Evolutionary conservation across 495 filamentous ascomycete genomes (phyloP).

Genomic region (Penicillium odoratum): DNA sequence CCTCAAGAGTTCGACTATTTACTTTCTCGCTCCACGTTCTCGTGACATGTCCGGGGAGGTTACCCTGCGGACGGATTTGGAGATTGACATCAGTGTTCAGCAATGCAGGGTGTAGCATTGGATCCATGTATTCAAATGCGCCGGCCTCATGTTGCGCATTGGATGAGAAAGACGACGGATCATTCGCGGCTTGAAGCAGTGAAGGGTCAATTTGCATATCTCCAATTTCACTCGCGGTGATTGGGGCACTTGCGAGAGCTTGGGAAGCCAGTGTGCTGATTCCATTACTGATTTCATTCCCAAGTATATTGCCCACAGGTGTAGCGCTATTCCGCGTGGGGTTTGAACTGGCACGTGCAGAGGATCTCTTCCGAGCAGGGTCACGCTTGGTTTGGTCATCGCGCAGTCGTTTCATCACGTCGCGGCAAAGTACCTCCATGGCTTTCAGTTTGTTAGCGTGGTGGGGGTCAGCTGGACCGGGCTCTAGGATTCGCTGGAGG

Average conservation of each 20-base stretch:
- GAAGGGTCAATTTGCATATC: constrained; percentile 70
- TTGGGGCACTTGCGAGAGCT: constrained; percentile 49
- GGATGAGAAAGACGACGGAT: constrained; percentile 43
- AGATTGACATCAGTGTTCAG: constrained; percentile 61
- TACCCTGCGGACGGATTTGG: constrained; percentile 57
- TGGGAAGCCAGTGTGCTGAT: constrained; percentile 55
- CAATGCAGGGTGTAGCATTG: constrained; percentile 29
- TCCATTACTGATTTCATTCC: constrained; percentile 42
- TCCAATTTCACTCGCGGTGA: constrained; percentile 42
- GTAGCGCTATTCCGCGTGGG: constrained; percentile 24
- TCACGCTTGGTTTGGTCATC: constrained; percentile 64
- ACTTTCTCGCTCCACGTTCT: constrained; percentile 66
- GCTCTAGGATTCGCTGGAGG: constrained; percentile 56
- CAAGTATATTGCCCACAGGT: constrained; percentile 26
- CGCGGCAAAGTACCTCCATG: constrained; percentile 66
- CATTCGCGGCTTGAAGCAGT: constrained; percentile 53
- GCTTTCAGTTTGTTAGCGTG: constrained; percentile 61
- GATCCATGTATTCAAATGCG: constrained; percentile 40
- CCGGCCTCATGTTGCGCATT: constrained; percentile 41
- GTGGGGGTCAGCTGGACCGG: constrained; percentile 54
- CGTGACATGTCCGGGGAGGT: constrained; percentile 37
- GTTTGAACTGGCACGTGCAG: constrained; percentile 10
- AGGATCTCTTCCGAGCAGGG: constrained; percentile 50
- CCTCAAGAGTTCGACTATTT: constrained; percentile 51
- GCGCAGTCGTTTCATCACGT: constrained; percentile 73